Base-by-base conservation (phyloP, 2,329 filamentous ascomycete species). In the Stagonosporopsis chrysanthemi region DNA sequence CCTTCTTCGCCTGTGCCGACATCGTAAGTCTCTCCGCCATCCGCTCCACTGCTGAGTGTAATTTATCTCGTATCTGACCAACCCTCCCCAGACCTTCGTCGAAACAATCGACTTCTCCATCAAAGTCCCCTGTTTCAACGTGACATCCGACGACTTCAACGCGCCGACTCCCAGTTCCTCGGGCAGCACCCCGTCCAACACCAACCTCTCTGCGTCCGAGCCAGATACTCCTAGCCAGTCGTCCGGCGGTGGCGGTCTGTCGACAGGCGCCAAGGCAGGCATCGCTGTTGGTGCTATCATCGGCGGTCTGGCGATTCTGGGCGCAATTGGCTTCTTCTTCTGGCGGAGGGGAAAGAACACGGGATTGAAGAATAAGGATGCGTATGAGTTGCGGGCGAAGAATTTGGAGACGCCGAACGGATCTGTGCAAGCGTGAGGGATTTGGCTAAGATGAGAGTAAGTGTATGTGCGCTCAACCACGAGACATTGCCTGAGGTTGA, bases 1-100 rank as follows among this genome's bases (percentile, higher is more conserved):
- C 77, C 0, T 81, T 78, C 66, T 82, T 81, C 60, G 80, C 80
- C 7, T 82, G 80, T 58, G 75, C 79, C 0, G 80, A 82, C 52
- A 72, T 82, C n/a, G 67, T 72, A 48, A 24, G 62, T 65, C 23
- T 33, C 14, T n/a, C 15, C n/a, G 4, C 9, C 15, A 17, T 5
- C 24, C 26, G 17, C 15, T 24, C 9, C 26, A n/a, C 14, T 11
- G 15, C 2, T 38, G 17, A 15, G 24, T 41, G 19, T 3, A 39
- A 7, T 11, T 17, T n/a, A 9, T 33, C 7, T 23, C 5, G 19
- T 9, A 2, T 17, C 36, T 8, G 15, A 9, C 36, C 31, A n/a
- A 48, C 51, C 42, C 15, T 8, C 12, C 15, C 0, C 36, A 69
- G 63, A 78, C 72, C 6, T 80, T 80, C 51, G 73, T 81, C 24